phyloP scores from a whole-genome alignment of 176 grass and related monocot species.

The Rhipidocladum racemiflorum region DNA sequence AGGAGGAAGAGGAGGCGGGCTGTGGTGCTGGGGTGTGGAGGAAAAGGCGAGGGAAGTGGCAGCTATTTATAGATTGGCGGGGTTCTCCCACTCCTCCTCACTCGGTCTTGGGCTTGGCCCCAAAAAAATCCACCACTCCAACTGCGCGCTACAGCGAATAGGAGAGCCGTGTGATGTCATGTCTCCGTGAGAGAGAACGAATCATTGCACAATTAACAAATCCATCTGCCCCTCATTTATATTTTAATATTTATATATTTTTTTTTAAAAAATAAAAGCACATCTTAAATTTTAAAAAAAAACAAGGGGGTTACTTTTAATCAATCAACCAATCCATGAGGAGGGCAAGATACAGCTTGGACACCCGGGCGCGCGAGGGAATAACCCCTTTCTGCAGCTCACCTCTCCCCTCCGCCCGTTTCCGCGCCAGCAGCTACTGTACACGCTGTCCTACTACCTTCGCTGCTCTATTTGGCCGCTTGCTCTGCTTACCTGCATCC shows the following conservation, averaged over 20 bases:
- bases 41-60: slow-evolving; percentile 31
- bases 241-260: no score
- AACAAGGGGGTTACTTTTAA: not conserved
- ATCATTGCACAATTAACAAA: slow-evolving; percentile 26
- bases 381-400: slow-evolving; percentile 30
- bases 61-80: slow-evolving; percentile 64
- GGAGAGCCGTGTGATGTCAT: not conserved
- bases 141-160: not conserved
- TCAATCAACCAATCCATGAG: not conserved
- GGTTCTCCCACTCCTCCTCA: no score
- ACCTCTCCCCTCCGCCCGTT: slow-evolving; percentile 38
- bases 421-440: not conserved
- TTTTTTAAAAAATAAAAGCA: no score
- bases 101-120: not conserved
- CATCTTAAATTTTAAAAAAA: no score
- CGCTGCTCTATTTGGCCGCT: not conserved
- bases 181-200: not conserved
- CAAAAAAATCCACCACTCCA: slow-evolving; percentile 22
- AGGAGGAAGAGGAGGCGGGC: not conserved
- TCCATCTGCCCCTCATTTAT: no score
- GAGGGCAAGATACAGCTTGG: not conserved
- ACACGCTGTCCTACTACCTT: not conserved
- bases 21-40: slow-evolving; percentile 27
- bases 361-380: not conserved
- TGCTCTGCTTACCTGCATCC: not conserved